Percentiles rank a stretch among this genome's conserved stretches.
Conservation (phyloP, 2,329 filamentous ascomycete genomes). For the Pseudopithomyces maydicus region DNA sequence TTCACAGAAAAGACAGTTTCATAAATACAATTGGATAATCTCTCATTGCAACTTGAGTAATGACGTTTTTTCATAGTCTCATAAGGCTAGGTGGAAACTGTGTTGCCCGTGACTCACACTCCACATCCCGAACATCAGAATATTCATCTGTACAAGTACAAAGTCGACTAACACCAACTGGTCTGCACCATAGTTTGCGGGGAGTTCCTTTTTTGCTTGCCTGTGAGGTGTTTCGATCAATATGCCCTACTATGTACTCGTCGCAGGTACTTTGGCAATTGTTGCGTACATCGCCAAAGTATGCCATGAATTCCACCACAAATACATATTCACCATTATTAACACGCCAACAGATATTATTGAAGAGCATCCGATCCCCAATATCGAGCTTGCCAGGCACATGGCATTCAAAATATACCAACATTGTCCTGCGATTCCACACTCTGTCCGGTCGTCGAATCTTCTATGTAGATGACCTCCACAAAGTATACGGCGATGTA, state of each 20-base stretch:
- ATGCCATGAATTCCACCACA: not conserved
- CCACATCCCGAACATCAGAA: too few species aligned
- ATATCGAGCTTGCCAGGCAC: slow-evolving; percentile 32
- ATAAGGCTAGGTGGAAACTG: too few species aligned
- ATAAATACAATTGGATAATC: too few species aligned
- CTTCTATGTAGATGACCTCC: slow-evolving; percentile 46
- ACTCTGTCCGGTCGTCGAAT: slow-evolving; percentile 43
- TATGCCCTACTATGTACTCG: not conserved
- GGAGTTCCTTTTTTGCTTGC: too few species aligned
- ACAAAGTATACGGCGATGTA: slow-evolving; percentile 33
- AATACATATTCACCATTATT: not conserved
- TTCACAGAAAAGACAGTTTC: too few species aligned
- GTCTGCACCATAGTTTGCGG: too few species aligned
- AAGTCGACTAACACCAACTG: too few species aligned
- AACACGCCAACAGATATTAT: not conserved
- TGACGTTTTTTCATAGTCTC: too few species aligned
- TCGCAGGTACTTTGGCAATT: not conserved
- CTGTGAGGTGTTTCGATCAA: not conserved
- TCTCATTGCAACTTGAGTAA: too few species aligned
- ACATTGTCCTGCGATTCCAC: slow-evolving; percentile 39
- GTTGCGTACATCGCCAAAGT: not conserved
- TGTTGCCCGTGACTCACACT: too few species aligned
- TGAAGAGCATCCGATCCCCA: slow-evolving; percentile 3
- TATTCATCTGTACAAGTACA: too few species aligned
- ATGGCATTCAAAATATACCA: slow-evolving; percentile 34